These are phyloP conservation scores for Rhododendron ovatum DNA, from an alignment of 148 eudicot species.

Conservation along the genomic window DNA sequence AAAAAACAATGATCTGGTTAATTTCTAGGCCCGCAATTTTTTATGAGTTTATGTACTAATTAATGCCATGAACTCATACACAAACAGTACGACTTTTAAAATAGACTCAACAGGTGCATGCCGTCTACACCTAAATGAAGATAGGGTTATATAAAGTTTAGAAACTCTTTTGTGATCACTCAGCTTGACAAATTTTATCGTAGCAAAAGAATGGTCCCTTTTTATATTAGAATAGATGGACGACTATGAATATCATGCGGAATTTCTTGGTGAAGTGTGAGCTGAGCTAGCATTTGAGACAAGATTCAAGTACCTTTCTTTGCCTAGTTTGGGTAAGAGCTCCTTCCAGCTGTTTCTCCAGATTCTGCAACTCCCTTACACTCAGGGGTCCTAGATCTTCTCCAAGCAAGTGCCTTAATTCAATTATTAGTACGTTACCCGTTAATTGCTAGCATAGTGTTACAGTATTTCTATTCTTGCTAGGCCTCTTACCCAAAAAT, in stretches of 20 bases:
- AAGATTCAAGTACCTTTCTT: slow-evolving; percentile 55
- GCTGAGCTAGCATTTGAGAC: not conserved
- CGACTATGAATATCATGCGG: not conserved
- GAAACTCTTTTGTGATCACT: not conserved
- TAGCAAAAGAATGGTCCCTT: too few relatives aligned
- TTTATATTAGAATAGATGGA: too few relatives aligned
- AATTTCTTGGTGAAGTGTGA: not conserved
- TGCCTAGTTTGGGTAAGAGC: slow-evolving; percentile 78
- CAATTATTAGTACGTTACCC: not conserved
- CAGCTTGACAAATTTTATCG: too few relatives aligned
- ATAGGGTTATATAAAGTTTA: too few relatives aligned
- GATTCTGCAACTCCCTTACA: slow-evolving; percentile 74
- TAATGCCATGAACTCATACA: not conserved
- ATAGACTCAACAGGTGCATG: not conserved
- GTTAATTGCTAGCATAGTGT: not conserved
- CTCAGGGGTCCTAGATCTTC: slow-evolving; percentile 81
- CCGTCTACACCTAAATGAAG: not conserved
- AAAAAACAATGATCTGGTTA: not conserved
- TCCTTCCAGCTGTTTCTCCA: slow-evolving; percentile 88
- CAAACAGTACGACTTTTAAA: too few relatives aligned
- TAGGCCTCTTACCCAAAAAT: not conserved
- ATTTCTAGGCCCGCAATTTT: not conserved
- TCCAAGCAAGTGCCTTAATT: slow-evolving; percentile 73
- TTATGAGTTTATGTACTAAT: not conserved
- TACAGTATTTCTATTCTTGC: not conserved